Evolutionary conservation across 2,329 filamentous ascomycete genomes (phyloP).

Genomic region (Davidsoniella eucalypti): DNA sequence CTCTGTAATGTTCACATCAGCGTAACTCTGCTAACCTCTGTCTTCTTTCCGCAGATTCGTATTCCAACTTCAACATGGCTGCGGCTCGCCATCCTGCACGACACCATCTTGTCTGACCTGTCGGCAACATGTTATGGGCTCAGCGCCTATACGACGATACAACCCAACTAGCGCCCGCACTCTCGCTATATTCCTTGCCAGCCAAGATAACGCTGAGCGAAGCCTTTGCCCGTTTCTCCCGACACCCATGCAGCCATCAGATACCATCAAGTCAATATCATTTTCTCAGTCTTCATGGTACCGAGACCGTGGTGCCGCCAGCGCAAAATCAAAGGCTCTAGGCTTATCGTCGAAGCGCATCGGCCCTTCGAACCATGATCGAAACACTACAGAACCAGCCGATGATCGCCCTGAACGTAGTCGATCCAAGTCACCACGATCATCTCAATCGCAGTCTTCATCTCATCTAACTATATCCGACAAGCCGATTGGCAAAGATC

Average conservation of each 20-base stretch:
- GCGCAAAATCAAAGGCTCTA: background rate
- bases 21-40: conserved; percentile 11
- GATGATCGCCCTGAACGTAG: background rate
- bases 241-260: conserved; percentile 26
- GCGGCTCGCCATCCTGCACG: conserved; percentile 48
- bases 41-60: conserved; percentile 42
- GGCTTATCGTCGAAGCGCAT: conserved; percentile 4
- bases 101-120: conserved; percentile 70
- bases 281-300: conserved; percentile 21
- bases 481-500: conserved; percentile 33
- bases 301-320: conserved; percentile 3
- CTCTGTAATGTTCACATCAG: background rate
- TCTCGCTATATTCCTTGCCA: conserved; percentile 64
- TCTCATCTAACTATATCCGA: conserved; percentile 22
- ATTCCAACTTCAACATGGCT: conserved; percentile 67
- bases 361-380: conserved; percentile 1
- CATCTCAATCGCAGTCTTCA: no score
- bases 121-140: conserved; percentile 48
- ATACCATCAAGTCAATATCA: conserved; percentile 29
- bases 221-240: conserved; percentile 45
- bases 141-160: conserved; percentile 58
- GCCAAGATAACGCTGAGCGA: conserved; percentile 57
- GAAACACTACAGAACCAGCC: background rate
- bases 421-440: no score
- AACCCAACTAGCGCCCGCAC: conserved; percentile 69